phyloP scores from a whole-genome alignment of 108 stramenopile species.

The Cyclostephanos invisitatus region DNA sequence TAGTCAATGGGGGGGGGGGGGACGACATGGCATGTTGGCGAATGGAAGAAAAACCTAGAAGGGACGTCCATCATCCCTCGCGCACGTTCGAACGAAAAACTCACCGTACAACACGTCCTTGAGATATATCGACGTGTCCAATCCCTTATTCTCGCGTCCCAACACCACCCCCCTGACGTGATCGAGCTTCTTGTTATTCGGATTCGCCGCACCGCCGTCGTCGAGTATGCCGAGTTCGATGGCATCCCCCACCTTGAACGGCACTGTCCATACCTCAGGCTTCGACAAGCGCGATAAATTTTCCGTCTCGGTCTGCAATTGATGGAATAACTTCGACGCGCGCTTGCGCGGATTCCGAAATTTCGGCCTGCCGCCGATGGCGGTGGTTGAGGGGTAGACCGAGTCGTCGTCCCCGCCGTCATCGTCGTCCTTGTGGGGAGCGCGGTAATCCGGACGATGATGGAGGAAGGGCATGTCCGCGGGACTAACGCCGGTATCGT shows the following conservation, averaged over 20 bases:
- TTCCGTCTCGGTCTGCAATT: conserved; percentile 61
- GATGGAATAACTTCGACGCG: conserved; percentile 71
- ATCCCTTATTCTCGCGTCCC: conserved; percentile 65
- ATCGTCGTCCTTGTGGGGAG: too few relatives aligned
- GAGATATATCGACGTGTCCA: conserved; percentile 65
- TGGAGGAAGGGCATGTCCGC: conserved; percentile 47
- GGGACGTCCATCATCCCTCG: too few relatives aligned
- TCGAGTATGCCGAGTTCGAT: conserved; percentile 71
- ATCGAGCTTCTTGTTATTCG: conserved; percentile 61
- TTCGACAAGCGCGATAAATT: conserved; percentile 51
- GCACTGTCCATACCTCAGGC: conserved; percentile 59
- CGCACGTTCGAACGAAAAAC: too few relatives aligned
- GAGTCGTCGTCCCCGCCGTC: background rate
- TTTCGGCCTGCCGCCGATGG: conserved; percentile 52
- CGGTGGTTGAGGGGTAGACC: too few relatives aligned
- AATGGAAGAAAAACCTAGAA: too few relatives aligned
- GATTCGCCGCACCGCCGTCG: conserved; percentile 62
- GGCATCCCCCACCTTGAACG: conserved; percentile 78
- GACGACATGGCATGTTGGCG: too few relatives aligned
- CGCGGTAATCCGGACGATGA: conserved; percentile 18
- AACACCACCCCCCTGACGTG: conserved; percentile 79
- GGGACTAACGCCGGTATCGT: conserved; percentile 40
- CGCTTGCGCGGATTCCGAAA: conserved; percentile 81
- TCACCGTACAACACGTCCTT: conserved; percentile 81
- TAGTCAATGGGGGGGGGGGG: too few relatives aligned